Percentiles rank a stretch among this genome's conserved stretches.
phyloP scores from a whole-genome alignment of 2,329 filamentous ascomycete species.

The Diplodia corticola region DNA sequence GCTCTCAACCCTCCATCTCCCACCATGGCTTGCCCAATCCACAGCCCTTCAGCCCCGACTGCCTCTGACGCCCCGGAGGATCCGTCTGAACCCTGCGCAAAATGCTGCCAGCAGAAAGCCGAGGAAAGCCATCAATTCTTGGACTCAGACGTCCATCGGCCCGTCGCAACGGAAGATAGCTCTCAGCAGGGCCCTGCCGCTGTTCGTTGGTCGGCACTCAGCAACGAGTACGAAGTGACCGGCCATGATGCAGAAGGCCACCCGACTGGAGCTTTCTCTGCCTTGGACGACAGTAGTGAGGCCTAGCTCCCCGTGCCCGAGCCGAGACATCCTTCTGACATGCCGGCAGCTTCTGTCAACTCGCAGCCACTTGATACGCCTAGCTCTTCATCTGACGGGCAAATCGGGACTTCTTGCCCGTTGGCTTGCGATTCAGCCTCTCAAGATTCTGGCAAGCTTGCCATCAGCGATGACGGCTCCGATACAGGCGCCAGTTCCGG shows the following conservation, averaged over 20 bases:
- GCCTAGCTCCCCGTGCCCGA: background rate
- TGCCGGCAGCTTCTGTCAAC: background rate
- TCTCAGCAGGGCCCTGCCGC: background rate
- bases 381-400: constrained; percentile 1
- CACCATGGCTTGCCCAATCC: constrained; percentile 10
- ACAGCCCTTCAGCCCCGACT: background rate
- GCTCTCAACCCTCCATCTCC: background rate
- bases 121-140: background rate
- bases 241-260: background rate
- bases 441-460: background rate
- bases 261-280: background rate
- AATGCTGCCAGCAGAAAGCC: background rate
- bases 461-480: background rate
- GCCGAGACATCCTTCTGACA: background rate
- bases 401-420: background rate
- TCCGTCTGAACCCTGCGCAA: background rate
- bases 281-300: constrained; percentile 4
- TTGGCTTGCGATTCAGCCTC: background rate
- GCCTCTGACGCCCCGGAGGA: background rate
- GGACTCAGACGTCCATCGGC: background rate
- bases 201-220: background rate
- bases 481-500: background rate
- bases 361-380: background rate
- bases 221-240: background rate
- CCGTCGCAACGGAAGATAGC: background rate